Conservation (phyloP, 129 eudicot species). For the Chrysanthemum seticuspe region DNA sequence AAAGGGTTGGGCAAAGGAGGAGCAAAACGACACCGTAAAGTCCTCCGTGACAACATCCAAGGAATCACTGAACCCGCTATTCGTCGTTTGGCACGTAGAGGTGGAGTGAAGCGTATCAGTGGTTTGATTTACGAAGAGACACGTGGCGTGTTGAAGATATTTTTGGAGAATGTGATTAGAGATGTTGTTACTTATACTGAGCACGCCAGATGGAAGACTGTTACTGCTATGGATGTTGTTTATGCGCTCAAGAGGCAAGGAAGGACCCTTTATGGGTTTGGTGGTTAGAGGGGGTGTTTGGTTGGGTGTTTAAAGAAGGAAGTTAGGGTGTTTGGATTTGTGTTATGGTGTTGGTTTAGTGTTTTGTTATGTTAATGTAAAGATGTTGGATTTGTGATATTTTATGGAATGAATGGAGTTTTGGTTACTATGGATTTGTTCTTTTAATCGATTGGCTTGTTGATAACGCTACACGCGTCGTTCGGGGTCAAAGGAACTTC, state of each 20-base stretch:
- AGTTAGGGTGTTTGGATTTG: constrained; percentile 11
- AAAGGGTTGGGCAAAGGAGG: constrained; percentile 58
- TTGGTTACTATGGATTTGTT: neutral
- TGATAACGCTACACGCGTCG: too few species aligned
- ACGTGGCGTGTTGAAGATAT: constrained; percentile 35
- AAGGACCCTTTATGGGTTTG: constrained; percentile 26
- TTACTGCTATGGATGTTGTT: constrained; percentile 37
- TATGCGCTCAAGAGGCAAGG: constrained; percentile 41
- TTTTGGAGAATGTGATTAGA: constrained; percentile 35
- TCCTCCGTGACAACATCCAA: constrained; percentile 43
- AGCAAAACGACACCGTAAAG: constrained; percentile 51
- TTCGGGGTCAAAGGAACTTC: too few species aligned
- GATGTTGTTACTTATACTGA: constrained; percentile 32
- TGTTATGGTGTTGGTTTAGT: neutral
- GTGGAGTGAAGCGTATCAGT: constrained; percentile 36
- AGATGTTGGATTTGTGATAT: neutral
- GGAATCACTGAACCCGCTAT: constrained; percentile 36
- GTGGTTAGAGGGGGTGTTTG: constrained; percentile 28
- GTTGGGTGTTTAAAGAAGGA: constrained; percentile 17
- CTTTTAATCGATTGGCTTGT: neutral
- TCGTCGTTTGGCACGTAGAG: constrained; percentile 32
- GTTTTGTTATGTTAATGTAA: neutral
- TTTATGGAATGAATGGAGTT: neutral
- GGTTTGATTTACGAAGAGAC: constrained; percentile 36
- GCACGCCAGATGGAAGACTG: constrained; percentile 35